These are phyloP conservation scores for Rosa chinensis DNA, from an alignment of 306 rosid genomes.

Conservation along the genomic window DNA sequence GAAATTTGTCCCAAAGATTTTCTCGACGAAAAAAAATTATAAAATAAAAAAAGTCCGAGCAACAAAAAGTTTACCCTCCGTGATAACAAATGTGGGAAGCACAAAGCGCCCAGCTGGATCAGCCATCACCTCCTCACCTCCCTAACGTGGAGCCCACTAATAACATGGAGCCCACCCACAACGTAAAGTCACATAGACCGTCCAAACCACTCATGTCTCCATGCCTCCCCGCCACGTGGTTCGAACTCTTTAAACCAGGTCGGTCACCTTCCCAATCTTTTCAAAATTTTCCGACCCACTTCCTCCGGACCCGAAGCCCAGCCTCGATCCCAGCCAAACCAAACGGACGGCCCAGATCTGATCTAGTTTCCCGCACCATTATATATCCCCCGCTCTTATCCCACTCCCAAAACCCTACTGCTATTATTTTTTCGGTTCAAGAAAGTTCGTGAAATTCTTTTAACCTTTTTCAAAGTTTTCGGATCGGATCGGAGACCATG, in stretches of 20 bases:
- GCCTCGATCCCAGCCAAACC: not conserved
- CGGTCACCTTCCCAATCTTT: slow-evolving; percentile 17
- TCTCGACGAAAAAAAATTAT: no score
- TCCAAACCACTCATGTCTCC: slow-evolving; percentile 10
- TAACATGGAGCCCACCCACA: not conserved
- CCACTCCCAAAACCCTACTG: slow-evolving; percentile 26
- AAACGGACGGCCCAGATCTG: slow-evolving; percentile 30
- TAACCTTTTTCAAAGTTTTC: not conserved
- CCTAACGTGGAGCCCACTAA: slow-evolving; percentile 29
- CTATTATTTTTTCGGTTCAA: slow-evolving; percentile 1
- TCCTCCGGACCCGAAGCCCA: slow-evolving; percentile 24
- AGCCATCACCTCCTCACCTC: no score
- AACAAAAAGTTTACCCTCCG: not conserved
- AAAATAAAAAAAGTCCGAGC: not conserved
- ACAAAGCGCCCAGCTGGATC: not conserved
- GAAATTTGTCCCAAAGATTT: no score
- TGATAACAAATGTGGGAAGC: not conserved
- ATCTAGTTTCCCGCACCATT: slow-evolving; percentile 38
- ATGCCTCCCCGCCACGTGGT: slow-evolving; percentile 32
- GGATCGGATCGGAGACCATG: slow-evolving; percentile 40
- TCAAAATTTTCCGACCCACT: slow-evolving; percentile 20
- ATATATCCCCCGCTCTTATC: slow-evolving; percentile 14
- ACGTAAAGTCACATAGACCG: slow-evolving; percentile 5
- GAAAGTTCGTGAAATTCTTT: not conserved
- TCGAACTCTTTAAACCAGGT: slow-evolving; percentile 4